These are phyloP conservation scores for Caryopteris hybrid DNA, from an alignment of 305 asterid species.

Conservation along the genomic window DNA sequence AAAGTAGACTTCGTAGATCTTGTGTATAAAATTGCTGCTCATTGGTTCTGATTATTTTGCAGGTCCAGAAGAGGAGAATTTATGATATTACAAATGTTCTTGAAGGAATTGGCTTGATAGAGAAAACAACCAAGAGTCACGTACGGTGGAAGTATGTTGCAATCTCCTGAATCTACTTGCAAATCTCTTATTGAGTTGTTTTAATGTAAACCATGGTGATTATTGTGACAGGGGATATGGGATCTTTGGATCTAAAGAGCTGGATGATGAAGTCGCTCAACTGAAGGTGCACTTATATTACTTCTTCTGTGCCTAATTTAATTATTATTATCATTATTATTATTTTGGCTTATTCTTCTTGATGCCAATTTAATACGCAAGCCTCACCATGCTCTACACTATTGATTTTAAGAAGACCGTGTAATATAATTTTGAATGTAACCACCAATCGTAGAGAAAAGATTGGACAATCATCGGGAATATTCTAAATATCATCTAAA, in stretches of 20 bases:
- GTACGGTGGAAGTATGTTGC: constrained; percentile 72
- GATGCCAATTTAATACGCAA: neutral
- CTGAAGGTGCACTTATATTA: constrained; percentile 51
- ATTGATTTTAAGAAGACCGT: neutral
- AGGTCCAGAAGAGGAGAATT: constrained; percentile 94
- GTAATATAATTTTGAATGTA: neutral
- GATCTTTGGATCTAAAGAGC: constrained; percentile 30
- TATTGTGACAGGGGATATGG: constrained; percentile 45
- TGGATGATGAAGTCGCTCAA: constrained; percentile 32
- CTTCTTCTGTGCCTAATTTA: neutral
- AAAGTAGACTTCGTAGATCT: too few species aligned
- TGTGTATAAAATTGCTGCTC: neutral
- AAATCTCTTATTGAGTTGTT: constrained; percentile 7
- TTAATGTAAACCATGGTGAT: constrained; percentile 23
- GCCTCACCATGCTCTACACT: neutral
- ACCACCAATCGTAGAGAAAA: neutral
- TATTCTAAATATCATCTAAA: constrained; percentile 1
- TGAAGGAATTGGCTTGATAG: constrained; percentile 85
- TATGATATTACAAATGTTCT: constrained; percentile 94
- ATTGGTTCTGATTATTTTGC: constrained; percentile 13
- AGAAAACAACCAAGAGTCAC: constrained; percentile 72
- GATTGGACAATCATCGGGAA: neutral
- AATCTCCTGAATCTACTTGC: constrained; percentile 5
- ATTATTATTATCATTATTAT: neutral
- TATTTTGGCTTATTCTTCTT: neutral